Conservation (phyloP, 2,329 filamentous ascomycete species). For the Colletotrichum kahawae region DNA sequence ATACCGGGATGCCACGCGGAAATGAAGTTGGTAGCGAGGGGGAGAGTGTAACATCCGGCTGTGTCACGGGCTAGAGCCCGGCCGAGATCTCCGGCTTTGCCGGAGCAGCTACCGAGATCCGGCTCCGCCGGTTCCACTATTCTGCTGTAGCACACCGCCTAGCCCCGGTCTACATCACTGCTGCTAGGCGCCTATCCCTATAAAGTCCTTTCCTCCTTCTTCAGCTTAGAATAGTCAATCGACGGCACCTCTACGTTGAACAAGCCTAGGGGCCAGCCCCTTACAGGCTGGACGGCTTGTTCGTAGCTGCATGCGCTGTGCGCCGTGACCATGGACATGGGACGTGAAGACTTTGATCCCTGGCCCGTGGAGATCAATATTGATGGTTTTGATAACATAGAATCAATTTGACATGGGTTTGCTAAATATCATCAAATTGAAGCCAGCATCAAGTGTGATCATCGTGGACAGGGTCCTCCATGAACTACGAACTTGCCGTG, state of each 20-base stretch:
- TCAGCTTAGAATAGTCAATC: too few relatives aligned
- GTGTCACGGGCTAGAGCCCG: too few relatives aligned
- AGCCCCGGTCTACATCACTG: too few relatives aligned
- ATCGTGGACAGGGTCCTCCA: not conserved
- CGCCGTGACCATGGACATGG: not conserved
- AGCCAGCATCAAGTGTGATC: not conserved
- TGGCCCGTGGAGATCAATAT: not conserved
- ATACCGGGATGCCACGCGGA: not conserved
- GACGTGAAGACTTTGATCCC: not conserved
- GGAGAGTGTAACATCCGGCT: not conserved
- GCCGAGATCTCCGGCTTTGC: too few relatives aligned
- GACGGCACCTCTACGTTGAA: too few relatives aligned
- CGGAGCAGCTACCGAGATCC: too few relatives aligned
- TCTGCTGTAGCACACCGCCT: too few relatives aligned
- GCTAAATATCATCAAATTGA: not conserved
- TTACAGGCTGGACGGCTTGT: not conserved
- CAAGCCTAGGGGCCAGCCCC: too few relatives aligned
- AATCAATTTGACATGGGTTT: not conserved
- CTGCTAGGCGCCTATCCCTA: too few relatives aligned
- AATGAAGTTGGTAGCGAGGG: not conserved
- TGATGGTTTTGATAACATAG: not conserved
- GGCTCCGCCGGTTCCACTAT: too few relatives aligned
- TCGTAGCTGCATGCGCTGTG: not conserved
- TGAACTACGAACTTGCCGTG: not conserved
- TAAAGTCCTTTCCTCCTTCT: too few relatives aligned